Evolutionary conservation across 306 rosid genomes (phyloP), one percentile per base, ranked within the genome.

Genomic region (Castanea mollissima): DNA sequence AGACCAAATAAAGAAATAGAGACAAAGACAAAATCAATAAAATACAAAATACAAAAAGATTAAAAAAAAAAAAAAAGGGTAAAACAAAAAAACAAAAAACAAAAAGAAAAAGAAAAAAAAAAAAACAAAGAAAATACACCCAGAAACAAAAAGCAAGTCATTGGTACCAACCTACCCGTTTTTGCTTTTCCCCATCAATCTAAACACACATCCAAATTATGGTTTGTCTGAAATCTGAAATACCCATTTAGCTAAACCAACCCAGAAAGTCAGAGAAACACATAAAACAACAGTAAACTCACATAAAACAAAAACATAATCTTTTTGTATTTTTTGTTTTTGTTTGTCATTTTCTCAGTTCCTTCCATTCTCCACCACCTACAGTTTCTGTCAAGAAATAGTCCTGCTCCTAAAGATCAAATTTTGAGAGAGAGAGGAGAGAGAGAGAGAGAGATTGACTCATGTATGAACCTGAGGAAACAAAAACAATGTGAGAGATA

Each of bases 161-260:
- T 82, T 76, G 82, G 74, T 78, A 80, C 91, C 85, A 81, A 76
- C 84, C 25, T 69, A 76, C 87, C 80, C 82, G 46, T 41, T 83
- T 84, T 89, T 79, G 87, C 83, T 85, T 82, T 82, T 86, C 86
- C 87, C 77, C 81, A 76, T 86, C 95, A 85, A 86, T 84, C 82
- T 38, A 83, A 82, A 82, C 86, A 80, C 86, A 77, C 27, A 72
- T 79, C 5, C 76, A 49, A 10, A 49, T 49, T 58, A 69, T 75
- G 44, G 56, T 21, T 77, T 71, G 69, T 25, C 46, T 85, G 81
- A 78, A 88, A 80, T 87, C 85, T 70, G 83, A 83, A 79, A 60
- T 72, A 65, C 82, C 87, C 82, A 80, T 76, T 82, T 20, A n/a
- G 46, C 65, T 55, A 18, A 76, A 74, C 78, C 76, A 54, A 78